Evolutionary conservation across 2,329 filamentous ascomycete genomes (phyloP).

Genomic region (Xylariaceae sp.): DNA sequence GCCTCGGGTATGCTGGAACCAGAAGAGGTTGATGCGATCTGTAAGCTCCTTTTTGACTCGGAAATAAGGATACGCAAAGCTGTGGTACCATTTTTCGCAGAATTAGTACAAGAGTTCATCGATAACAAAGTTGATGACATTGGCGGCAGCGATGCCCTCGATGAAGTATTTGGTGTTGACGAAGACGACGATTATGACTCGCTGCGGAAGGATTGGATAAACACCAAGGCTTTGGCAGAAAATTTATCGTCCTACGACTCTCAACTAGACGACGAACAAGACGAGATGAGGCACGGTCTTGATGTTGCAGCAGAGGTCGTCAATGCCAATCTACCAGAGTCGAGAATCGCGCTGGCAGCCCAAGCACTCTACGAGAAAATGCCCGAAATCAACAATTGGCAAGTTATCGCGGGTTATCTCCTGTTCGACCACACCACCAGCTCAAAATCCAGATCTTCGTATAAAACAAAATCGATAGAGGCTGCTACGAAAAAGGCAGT

Average conservation of each 20-base stretch:
- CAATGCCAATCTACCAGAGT: conserved; percentile 65
- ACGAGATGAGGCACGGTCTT: conserved; percentile 39
- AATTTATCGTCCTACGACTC: conserved; percentile 77
- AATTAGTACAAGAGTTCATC: conserved; percentile 78
- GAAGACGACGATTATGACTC: conserved; percentile 74
- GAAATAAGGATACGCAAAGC: conserved; percentile 83
- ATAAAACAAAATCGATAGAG: conserved; percentile 55
- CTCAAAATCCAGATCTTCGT: conserved; percentile 46
- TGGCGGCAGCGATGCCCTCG: conserved; percentile 70
- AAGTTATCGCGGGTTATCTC: conserved; percentile 81
- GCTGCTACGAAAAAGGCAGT: conserved; percentile 65
- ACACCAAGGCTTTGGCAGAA: conserved; percentile 85
- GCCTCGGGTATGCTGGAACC: conserved; percentile 85
- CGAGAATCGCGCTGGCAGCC: conserved; percentile 79
- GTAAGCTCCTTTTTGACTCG: conserved; percentile 82
- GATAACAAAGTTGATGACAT: conserved; percentile 78
- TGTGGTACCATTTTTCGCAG: conserved; percentile 84
- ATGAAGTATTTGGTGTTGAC: conserved; percentile 67
- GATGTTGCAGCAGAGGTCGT: conserved; percentile 52
- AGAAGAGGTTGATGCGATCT: conserved; percentile 83
- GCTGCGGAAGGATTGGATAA: conserved; percentile 80
- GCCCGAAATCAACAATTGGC: conserved; percentile 79
- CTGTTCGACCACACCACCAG: conserved; percentile 83
- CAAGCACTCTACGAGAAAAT: conserved; percentile 82
- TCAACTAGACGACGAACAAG: conserved; percentile 57